phyloP scores from a whole-genome alignment of 306 rosid genomes.

The Glycine tomentella region DNA sequence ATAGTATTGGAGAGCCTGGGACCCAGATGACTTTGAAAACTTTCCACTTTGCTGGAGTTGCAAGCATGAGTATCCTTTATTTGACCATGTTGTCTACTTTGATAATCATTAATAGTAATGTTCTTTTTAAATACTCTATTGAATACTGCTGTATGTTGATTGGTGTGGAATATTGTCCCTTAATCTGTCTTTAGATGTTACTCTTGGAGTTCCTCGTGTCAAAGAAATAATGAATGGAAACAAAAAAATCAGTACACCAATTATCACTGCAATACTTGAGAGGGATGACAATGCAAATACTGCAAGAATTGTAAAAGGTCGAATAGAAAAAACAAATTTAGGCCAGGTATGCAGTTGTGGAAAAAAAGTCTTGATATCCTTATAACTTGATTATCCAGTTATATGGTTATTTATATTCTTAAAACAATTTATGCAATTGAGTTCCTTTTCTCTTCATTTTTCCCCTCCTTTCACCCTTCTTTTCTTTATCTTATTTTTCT shows the following conservation, averaged over 20 bases:
- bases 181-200: slow-evolving; percentile 63
- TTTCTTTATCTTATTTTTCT: too few species aligned
- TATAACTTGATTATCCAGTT: slow-evolving; percentile 16
- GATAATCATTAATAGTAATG: too few species aligned
- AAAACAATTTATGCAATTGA: neutral
- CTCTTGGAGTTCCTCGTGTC: slow-evolving; percentile 96
- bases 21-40: slow-evolving; percentile 97
- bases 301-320: slow-evolving; percentile 83
- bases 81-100: neutral
- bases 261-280: slow-evolving; percentile 81
- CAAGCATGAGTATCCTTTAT: slow-evolving; percentile 99
- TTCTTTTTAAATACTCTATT: too few species aligned
- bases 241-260: slow-evolving; percentile 81
- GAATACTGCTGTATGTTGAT: too few species aligned
- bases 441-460: too few species aligned
- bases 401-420: slow-evolving; percentile 1
- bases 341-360: slow-evolving; percentile 70
- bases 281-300: slow-evolving; percentile 57
- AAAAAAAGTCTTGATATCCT: neutral
- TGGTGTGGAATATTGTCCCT: too few species aligned
- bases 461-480: too few species aligned
- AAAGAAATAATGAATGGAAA: slow-evolving; percentile 91
- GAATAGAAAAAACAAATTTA: slow-evolving; percentile 88
- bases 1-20: slow-evolving; percentile 99
- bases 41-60: slow-evolving; percentile 99